phyloP scores from a whole-genome alignment of 2,329 filamentous ascomycete species.

The Aspergillus intermedius region DNA sequence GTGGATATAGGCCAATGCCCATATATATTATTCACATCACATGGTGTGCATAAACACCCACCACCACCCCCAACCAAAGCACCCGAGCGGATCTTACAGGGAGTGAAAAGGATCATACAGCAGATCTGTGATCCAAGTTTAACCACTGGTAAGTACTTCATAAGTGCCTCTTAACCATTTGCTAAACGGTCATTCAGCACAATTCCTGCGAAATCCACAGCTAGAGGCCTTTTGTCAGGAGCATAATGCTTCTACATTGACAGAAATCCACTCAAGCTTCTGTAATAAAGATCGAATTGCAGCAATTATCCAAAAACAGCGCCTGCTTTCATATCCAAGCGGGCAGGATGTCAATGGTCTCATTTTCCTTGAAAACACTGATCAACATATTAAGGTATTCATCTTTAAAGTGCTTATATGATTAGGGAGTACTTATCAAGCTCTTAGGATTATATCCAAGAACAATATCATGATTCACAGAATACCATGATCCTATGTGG shows the following conservation, averaged over 20 bases:
- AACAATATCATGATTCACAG: background rate
- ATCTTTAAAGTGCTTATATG: background rate
- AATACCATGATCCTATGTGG: background rate
- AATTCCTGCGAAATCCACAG: background rate
- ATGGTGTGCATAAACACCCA: slow-evolving; percentile 9
- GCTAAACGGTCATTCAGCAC: background rate
- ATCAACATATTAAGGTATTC: background rate
- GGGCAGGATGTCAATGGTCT: background rate
- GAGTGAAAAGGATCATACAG: background rate
- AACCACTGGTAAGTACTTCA: background rate
- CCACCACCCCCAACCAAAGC: slow-evolving; percentile 4
- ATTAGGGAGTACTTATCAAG: background rate
- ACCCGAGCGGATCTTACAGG: background rate
- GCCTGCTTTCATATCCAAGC: background rate
- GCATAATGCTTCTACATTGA: background rate
- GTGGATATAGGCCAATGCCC: slow-evolving; percentile 4
- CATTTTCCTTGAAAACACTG: background rate
- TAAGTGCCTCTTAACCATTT: background rate
- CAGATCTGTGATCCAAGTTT: background rate
- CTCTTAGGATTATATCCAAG: background rate
- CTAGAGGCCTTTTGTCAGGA: background rate
- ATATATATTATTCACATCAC: slow-evolving; percentile 8
- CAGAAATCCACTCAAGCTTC: background rate
- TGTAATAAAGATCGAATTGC: background rate
- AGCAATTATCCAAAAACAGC: background rate